These are phyloP conservation scores for Ganoderma leucocontextum DNA, from an alignment of 1,284 basidiomycete species.

Conservation along the genomic window DNA sequence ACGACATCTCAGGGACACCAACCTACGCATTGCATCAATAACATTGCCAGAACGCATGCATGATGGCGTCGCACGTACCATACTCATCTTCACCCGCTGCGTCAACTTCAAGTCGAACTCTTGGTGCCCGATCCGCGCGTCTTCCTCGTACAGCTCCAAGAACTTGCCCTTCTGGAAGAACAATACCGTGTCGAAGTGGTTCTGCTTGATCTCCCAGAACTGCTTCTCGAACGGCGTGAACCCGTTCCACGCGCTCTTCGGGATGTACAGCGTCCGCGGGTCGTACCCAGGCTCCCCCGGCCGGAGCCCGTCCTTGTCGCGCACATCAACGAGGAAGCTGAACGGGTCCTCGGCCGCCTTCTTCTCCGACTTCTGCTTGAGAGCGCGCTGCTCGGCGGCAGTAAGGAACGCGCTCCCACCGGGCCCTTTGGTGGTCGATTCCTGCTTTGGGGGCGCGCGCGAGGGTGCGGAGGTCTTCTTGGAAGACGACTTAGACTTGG, in stretches of 20 bases:
- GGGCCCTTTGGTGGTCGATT: conserved; percentile 33
- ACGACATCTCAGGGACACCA: conserved; percentile 94
- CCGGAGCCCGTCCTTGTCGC: conserved; percentile 85
- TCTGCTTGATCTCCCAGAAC: conserved; percentile 99
- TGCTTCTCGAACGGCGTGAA: conserved; percentile 98
- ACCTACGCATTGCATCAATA: conserved; percentile 58
- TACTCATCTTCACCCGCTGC: conserved; percentile 96
- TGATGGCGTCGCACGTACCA: conserved; percentile 63
- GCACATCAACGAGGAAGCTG: conserved; percentile 80
- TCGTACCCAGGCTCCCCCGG: conserved; percentile 93
- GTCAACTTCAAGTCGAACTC: conserved; percentile 95
- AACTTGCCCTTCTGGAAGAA: conserved; percentile 96
- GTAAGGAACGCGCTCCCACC: conserved; percentile 70
- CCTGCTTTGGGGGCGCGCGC: conserved; percentile 43
- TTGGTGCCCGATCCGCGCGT: conserved; percentile 89
- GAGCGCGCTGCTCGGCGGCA: conserved; percentile 83
- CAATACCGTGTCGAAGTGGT: conserved; percentile 92
- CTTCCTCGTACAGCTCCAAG: conserved; percentile 90
- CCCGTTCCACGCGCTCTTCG: conserved; percentile 78
- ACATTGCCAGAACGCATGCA: background rate
- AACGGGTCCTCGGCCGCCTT: conserved; percentile 85
- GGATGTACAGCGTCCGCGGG: conserved; percentile 88
- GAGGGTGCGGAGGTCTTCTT: conserved; percentile 44
- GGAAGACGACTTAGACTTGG: background rate
- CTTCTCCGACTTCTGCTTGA: conserved; percentile 84